phyloP scores from a whole-genome alignment of 2,329 filamentous ascomycete species.

The Plenodomus lindquistii region DNA sequence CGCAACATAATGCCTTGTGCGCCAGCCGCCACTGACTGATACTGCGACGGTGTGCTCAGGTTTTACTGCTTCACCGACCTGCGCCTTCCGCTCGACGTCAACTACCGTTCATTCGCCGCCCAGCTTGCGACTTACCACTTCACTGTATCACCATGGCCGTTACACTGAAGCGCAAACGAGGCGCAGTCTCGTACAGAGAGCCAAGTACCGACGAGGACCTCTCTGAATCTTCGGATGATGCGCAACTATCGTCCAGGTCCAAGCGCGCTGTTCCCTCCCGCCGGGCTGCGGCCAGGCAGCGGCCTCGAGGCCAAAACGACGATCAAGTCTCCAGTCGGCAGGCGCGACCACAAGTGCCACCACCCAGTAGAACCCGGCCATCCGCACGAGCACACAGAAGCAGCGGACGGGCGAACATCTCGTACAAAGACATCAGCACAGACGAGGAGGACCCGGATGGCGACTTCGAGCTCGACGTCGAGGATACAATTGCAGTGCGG shows the following conservation, averaged over 20 bases:
- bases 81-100: not conserved
- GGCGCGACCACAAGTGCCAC: slow-evolving; percentile 6
- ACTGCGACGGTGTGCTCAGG: not conserved
- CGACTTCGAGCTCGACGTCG: slow-evolving; percentile 27
- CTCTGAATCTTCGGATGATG: slow-evolving; percentile 22
- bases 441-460: slow-evolving; percentile 32
- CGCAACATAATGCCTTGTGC: not conserved
- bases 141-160: slow-evolving; percentile 25
- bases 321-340: slow-evolving; percentile 16
- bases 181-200: slow-evolving; percentile 42
- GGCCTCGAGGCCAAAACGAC: slow-evolving; percentile 6
- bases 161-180: slow-evolving; percentile 42
- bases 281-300: slow-evolving; percentile 28
- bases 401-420: slow-evolving; percentile 21
- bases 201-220: slow-evolving; percentile 40
- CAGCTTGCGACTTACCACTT: slow-evolving; percentile 1
- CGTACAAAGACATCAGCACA: slow-evolving; percentile 41
- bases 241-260: slow-evolving; percentile 4
- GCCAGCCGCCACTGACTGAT: no score
- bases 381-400: slow-evolving; percentile 11
- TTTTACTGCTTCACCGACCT: not conserved
- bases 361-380: slow-evolving; percentile 2
- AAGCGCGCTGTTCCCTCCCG: slow-evolving; percentile 27
- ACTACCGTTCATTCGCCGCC: not conserved
- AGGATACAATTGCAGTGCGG: slow-evolving; percentile 15